These are phyloP conservation scores for Colletotrichum simmondsii DNA, from an alignment of 2,329 filamentous ascomycete species.

Conservation along the genomic window DNA sequence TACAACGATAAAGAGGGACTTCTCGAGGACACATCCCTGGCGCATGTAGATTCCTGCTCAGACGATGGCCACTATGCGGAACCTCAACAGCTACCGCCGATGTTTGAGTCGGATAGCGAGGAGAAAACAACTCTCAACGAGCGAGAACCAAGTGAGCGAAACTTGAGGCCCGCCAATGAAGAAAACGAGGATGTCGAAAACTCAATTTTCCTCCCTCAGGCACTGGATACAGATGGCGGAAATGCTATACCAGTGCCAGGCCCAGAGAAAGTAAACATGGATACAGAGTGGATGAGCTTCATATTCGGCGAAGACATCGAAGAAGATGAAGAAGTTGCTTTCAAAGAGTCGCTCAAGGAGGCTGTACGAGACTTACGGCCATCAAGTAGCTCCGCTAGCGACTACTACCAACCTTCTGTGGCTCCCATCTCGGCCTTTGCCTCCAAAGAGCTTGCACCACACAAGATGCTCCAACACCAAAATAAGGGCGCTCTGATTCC, in stretches of 20 bases:
- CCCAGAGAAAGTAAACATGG: not conserved
- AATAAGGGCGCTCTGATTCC: not conserved
- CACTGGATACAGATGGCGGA: not conserved
- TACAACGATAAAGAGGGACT: not conserved
- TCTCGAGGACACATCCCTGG: not conserved
- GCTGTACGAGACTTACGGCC: constrained; percentile 12
- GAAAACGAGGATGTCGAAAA: not conserved
- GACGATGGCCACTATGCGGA: not conserved
- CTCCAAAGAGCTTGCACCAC: not conserved
- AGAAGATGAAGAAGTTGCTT: not conserved
- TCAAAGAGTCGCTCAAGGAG: constrained; percentile 21
- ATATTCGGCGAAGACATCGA: constrained; percentile 21
- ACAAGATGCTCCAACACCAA: not conserved
- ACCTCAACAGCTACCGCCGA: not conserved
- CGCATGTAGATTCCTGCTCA: not conserved
- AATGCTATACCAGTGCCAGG: not conserved
- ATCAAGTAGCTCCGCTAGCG: not conserved
- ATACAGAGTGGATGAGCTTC: constrained; percentile 29
- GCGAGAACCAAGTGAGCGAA: not conserved
- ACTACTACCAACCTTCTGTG: too few species aligned
- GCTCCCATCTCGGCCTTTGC: not conserved
- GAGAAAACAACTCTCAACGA: not conserved
- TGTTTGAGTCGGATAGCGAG: not conserved
- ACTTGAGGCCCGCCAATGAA: too few species aligned
- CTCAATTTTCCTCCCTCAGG: not conserved